Conservation (phyloP, 2,329 filamentous ascomycete genomes). For the Sporothrix brasiliensis region DNA sequence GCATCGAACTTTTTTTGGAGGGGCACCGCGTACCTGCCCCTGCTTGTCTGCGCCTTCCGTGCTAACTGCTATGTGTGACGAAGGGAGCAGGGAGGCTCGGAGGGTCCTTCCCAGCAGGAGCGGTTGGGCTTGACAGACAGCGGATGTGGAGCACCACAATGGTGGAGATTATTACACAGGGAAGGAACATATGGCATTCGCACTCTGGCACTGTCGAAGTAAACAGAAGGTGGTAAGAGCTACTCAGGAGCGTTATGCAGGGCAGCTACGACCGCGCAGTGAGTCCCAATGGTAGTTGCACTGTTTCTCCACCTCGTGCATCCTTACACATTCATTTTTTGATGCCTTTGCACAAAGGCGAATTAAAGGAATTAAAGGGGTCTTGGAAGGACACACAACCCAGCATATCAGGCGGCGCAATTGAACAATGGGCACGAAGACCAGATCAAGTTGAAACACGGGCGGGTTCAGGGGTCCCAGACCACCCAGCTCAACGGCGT, state of each 20-base stretch:
- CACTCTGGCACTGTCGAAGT: no score
- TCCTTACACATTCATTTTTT: background rate
- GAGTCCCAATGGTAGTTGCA: slow-evolving; percentile 11
- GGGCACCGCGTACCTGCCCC: background rate
- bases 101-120: background rate
- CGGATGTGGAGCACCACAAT: slow-evolving; percentile 24
- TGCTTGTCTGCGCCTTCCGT: slow-evolving; percentile 18
- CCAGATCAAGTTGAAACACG: slow-evolving; percentile 19
- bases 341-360: background rate
- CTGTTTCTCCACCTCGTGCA: slow-evolving; percentile 16
- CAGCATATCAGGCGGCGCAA: slow-evolving; percentile 12
- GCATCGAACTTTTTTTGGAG: slow-evolving; percentile 5
- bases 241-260: background rate
- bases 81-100: no score
- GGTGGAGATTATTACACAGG: slow-evolving; percentile 14
- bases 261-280: slow-evolving; percentile 6
- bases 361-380: slow-evolving; percentile 14
- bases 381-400: background rate
- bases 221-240: background rate
- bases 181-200: background rate
- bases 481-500: background rate
- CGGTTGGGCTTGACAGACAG: slow-evolving; percentile 22
- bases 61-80: slow-evolving; percentile 1
- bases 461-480: slow-evolving; percentile 19
- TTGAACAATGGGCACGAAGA: slow-evolving; percentile 13